These are phyloP conservation scores for Cladosporium sp. DNA, from an alignment of 2,329 filamentous ascomycete species.

Conservation along the genomic window DNA sequence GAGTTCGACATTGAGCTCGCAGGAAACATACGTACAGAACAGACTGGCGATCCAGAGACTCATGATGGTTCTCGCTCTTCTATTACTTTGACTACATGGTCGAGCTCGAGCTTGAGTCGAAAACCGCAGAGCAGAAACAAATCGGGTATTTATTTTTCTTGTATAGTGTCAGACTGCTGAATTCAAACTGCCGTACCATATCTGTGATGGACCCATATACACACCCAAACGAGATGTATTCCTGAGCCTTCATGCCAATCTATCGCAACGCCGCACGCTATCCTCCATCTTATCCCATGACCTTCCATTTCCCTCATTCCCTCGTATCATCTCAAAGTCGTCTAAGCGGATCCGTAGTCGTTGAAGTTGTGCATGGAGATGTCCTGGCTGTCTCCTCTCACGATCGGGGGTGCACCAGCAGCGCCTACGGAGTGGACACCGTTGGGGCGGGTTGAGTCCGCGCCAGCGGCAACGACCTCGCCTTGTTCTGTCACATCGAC, in stretches of 20 bases:
- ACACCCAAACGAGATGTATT: background rate
- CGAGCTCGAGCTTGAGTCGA: background rate
- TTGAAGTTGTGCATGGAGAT: conserved; percentile 62
- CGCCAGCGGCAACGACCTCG: conserved; percentile 54
- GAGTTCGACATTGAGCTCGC: background rate
- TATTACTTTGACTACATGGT: no score
- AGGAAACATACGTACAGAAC: background rate
- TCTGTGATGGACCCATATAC: background rate
- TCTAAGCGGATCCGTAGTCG: conserved; percentile 35
- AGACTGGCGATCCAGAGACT: no score
- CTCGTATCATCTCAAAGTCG: background rate
- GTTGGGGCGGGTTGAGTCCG: conserved; percentile 24
- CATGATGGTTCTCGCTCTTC: no score
- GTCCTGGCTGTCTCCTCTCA: conserved; percentile 41
- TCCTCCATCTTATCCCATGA: background rate
- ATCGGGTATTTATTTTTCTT: conserved; percentile 2
- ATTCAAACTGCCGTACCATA: background rate
- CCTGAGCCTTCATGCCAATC: background rate
- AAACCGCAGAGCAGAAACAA: background rate
- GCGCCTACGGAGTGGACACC: conserved; percentile 14
- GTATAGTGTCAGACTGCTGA: background rate
- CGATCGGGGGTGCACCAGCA: conserved; percentile 30
- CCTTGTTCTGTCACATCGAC: conserved; percentile 59
- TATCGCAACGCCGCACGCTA: background rate
- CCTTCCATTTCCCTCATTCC: background rate